Evolutionary conservation across 2,329 filamentous ascomycete species (phyloP).

Genomic region (Phialophora macrospora): DNA sequence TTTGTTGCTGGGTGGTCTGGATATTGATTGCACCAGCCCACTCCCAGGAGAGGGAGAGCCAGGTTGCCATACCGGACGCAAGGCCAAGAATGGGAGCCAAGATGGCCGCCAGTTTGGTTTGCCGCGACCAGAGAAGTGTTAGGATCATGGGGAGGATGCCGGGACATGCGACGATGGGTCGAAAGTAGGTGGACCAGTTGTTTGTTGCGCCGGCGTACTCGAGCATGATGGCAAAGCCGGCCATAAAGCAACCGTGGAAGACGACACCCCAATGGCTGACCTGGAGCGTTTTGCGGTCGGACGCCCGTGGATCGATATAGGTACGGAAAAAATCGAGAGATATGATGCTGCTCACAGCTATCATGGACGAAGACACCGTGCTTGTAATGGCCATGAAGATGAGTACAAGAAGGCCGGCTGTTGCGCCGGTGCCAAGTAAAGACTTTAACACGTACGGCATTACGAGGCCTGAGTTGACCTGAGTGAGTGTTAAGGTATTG

Average conservation of each 20-base stretch:
- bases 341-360: conserved; percentile 58
- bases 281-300: conserved; percentile 49
- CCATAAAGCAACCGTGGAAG: conserved; percentile 56
- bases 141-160: conserved; percentile 53
- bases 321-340: conserved; percentile 58
- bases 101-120: conserved; percentile 54
- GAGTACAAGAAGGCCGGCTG: conserved; percentile 53
- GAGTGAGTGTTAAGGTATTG: conserved; percentile 46
- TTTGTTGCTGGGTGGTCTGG: conserved; percentile 47
- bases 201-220: conserved; percentile 57
- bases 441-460: conserved; percentile 56
- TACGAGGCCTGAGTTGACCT: conserved; percentile 53
- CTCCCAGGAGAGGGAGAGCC: conserved; percentile 51
- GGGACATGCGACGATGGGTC: conserved; percentile 51
- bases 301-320: conserved; percentile 55
- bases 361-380: conserved; percentile 57
- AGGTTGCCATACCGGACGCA: conserved; percentile 18
- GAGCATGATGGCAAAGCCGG: conserved; percentile 54
- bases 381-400: conserved; percentile 60
- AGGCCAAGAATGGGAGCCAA: conserved; percentile 38
- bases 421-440: conserved; percentile 51
- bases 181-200: conserved; percentile 53
- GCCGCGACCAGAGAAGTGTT: conserved; percentile 43
- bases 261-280: conserved; percentile 57
- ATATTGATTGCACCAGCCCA: conserved; percentile 46